Base-by-base conservation (phyloP, 805 yeast genomes). In the Novakomyces olei region DNA sequence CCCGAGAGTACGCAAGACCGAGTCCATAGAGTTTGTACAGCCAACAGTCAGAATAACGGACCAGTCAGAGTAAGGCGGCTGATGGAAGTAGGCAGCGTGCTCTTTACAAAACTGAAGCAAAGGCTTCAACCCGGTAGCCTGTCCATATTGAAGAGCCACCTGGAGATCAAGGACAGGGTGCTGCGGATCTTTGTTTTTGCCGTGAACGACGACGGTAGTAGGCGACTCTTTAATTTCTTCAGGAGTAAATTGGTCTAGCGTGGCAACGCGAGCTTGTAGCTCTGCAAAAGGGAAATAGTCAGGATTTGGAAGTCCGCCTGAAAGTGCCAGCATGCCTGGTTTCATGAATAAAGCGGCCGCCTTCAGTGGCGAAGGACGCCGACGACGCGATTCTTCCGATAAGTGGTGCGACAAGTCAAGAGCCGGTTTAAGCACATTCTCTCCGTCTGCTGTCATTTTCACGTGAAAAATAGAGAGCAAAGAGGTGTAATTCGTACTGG, bases 271-370 rank as follows among this genome's bases (percentile, higher is more conserved):
- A n/a, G 75, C 72, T 12, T 62, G 51, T 34, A 85, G 49, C 42
- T 69, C 67, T 44, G 80, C 79, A 65, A 85, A 77, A 29, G 98
- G 96, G 65, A 85, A 85, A 54, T 78, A 74, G 41, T 74, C 81
- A 16, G 93, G 58, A 50, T 79, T 57, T 10, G 98, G 98, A 43
- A 85, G 65, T 6, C 98, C 98, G 44, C 96, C 98, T 32, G 95
- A 96, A 34, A 85, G 65, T 49, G 83, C 83, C 34, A 80, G 69
- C 48, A 88, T 61, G 35, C 72, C 68, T 23, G 92, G 92, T 39
- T 68, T 63, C 15, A 34, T 24, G 57, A 75, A 73, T 46, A 69
- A 69, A 61, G 83, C 78, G 14, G 92, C 88, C 25, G 68, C 56
- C 57, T 88, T 85, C 54, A 85, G 63, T 6, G 78, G 72, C n/a